Evolutionary conservation across 257 asterid genomes (phyloP), one percentile per base, ranked within the genome.

Genomic region (Forsythia suspensa): DNA sequence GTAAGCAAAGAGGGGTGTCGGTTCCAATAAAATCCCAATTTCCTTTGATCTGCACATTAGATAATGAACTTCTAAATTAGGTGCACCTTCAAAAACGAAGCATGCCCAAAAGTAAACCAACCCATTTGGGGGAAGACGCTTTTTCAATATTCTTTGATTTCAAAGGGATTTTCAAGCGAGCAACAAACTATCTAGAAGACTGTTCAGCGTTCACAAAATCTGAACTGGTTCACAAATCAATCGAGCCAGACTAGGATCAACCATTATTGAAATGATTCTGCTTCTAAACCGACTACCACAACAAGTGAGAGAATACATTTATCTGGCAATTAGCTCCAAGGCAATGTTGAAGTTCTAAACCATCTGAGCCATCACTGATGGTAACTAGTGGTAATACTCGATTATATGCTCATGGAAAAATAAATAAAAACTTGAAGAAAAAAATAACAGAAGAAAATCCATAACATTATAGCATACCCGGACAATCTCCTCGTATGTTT

Each of bases 401-500:
- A 43, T 39, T 38, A 73, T 34, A 75, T 71, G 82, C 55, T 76
- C 61, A 51, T 65, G 71, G 40, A 72, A 43, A 37, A 39, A 67
- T 52, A 4, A 43, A 71, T 29, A 40, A 41, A 66, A 43, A 37
- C 10, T 3, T 6, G 10, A 21, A 59, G 48, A 34, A 40, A 16
- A 68, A 29, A 66, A 29, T 1, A 46, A 11, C 29, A 37, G 36
- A 13, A 15, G 2, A 57, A 43, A 69, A 44, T 41, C 29, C 12
- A 41, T 52, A 43, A 61, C 34, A 51, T 46, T 24, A 41, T 44
- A 48, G 69, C 91, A 76, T 88, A 96, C 99, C 97, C 97, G 88
- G 81, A 96, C 97, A 79, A 96, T 96, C 87, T 96, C 98, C 87
- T 96, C 99, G 6, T 96, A 94, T 0, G 99, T 96, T 87, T 96